Percentiles rank a stretch among this genome's conserved stretches.
phyloP scores from a whole-genome alignment of 768 basidiomycete genomes.

The Suillus subalutaceus region DNA sequence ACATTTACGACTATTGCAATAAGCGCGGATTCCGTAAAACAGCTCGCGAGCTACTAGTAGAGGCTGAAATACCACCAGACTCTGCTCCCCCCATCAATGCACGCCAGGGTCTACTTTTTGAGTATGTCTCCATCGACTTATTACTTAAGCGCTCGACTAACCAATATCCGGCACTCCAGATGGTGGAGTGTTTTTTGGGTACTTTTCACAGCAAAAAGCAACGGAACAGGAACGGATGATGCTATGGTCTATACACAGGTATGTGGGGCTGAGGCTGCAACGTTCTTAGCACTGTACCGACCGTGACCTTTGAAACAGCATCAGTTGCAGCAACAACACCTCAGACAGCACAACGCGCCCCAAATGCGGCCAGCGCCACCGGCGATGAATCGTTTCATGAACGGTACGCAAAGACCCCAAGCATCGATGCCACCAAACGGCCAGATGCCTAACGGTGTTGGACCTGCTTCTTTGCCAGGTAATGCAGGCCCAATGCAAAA shows the following conservation, averaged over 20 bases:
- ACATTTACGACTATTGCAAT: slow-evolving; percentile 83
- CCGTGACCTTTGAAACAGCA: slow-evolving; percentile 31
- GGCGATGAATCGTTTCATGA: slow-evolving; percentile 31
- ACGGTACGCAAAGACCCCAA: slow-evolving; percentile 34
- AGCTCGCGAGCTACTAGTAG: slow-evolving; percentile 62
- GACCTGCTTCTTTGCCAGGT: slow-evolving; percentile 26
- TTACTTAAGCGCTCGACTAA: slow-evolving; percentile 4
- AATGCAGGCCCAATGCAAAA: slow-evolving; percentile 32
- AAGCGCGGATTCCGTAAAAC: slow-evolving; percentile 81
- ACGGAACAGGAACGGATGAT: slow-evolving; percentile 65
- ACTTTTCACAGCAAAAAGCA: slow-evolving; percentile 79
- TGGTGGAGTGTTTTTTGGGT: slow-evolving; percentile 95
- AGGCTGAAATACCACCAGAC: slow-evolving; percentile 67
- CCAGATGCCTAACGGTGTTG: slow-evolving; percentile 35
- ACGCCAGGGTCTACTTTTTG: slow-evolving; percentile 80
- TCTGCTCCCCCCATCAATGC: slow-evolving; percentile 80
- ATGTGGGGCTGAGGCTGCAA: slow-evolving; percentile 26
- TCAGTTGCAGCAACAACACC: slow-evolving; percentile 36
- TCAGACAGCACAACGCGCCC: slow-evolving; percentile 35
- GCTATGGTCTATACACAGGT: slow-evolving; percentile 75
- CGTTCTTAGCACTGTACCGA: slow-evolving; percentile 8
- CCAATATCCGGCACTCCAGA: slow-evolving; percentile 38
- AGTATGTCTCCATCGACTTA: slow-evolving; percentile 46
- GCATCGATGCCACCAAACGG: slow-evolving; percentile 16
- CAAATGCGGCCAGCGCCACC: slow-evolving; percentile 32